Base-by-base conservation (phyloP, 2,329 filamentous ascomycete species). In the Ascocoryne sarcoides region DNA sequence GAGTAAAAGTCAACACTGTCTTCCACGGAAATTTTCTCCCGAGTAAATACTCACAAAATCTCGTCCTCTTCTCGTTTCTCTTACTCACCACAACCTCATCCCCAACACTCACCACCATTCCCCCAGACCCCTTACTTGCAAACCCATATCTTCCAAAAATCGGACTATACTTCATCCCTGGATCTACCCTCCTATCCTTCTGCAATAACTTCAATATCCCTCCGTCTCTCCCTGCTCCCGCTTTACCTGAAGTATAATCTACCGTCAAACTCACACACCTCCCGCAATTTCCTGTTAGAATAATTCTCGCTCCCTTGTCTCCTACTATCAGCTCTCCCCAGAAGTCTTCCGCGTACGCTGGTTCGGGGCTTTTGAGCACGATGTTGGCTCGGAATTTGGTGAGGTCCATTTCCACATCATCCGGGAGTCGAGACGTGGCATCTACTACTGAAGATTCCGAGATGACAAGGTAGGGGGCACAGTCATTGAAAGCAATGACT, bases 61-160 rank as follows among this genome's bases (percentile, higher is more conserved):
- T 60, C 12, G 68, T 68, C 45, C 65, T 62, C 42, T 67, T 63
- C 20, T 59, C 47, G 42, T 67, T 66, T 44, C 55, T 61, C 52
- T 60, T 64, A 12, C 60, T 57, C 30, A 76, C 61, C 8, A 46
- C 47, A 26, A 72, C 69, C 41, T 64, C 60, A 58, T 75, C 70
- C 3, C 70, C 69, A 40, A 73, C 62, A 9, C 45, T 57, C 33
- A 73, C 52, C 2, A 58, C 59, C 21, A 56, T 55, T 9, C 57
- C 60, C 15, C 51, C 55, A 5, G 32, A 39, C 14, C 50, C 52
- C 4, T 40, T 48, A 14, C 39, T 44, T 31, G 82, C 60, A 56
- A 85, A 86, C 0, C 71, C 79, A 61, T 87, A 87, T 32, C 82
- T 68, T 8, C 83, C 83, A 66, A 88, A 88, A 7, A 84, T 68